Evolutionary conservation across 2,329 filamentous ascomycete genomes (phyloP), one percentile per base, ranked within the genome.

Genomic region (Beauveria pseudobassiana): DNA sequence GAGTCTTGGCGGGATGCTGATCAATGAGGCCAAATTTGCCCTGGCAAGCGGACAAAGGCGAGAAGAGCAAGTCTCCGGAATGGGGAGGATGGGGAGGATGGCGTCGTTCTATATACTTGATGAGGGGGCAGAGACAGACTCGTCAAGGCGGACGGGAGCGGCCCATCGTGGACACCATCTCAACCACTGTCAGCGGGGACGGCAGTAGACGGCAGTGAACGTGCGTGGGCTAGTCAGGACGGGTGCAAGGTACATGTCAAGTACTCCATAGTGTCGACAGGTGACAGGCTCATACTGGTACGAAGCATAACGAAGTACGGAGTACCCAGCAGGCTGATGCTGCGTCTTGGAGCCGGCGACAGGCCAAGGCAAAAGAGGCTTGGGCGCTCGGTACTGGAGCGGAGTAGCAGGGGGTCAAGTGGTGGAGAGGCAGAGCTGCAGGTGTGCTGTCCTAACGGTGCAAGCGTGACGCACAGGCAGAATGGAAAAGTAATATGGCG

Each of bases 51-150:
- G 28, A 42, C 42, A 54, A 6, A 55, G 50, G 28, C 40, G 43
- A 24, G 42, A 38, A 48, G 43, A 10, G n/a, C 16, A 34, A 45
- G 26, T 28, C 22, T 24, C n/a, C 7, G 28, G 30, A 30, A 61
- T 7, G 24, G 50, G 51, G 34, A 38, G 34, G 5, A 38, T 38
- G 34, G 34, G 38, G 52, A 52, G 60, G 53, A 62, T 51, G 60
- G 60, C 40, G 53, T 38, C 10, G 40, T 62, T 56, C 60, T 62
- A 62, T 62, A 62, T 62, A 62, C 40, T 46, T 38, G 34, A 52
- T 22, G 28, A 38, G 48, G 45, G 42, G 42, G 40, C 28, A 38
- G 53, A 45, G 40, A 28, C 40, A 49, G 60, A 40, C 54, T 52
- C 34, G 48, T 26, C 55, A 54, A 62, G 60, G 53, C 42, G 60